Evolutionary conservation across 2,329 filamentous ascomycete genomes (phyloP), one percentile per base, ranked within the genome.

Genomic region (Venturiaceae sp.): DNA sequence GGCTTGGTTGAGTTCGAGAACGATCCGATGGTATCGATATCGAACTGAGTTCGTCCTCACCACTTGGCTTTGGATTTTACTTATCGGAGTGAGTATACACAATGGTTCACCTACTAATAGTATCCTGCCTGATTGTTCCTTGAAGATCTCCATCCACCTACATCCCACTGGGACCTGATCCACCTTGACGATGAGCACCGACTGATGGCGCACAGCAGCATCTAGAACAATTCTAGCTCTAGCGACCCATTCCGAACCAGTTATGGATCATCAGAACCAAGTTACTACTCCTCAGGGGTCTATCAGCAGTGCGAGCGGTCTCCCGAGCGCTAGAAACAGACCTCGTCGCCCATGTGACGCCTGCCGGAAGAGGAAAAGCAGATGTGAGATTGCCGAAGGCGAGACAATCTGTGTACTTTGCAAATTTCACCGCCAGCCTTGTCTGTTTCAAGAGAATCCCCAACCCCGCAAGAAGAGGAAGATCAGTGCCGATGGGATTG

Each of bases 371-470:
- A 80, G 84, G 62, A 83, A 85, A 66, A 80, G 81, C 63, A 81
- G 82, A 72, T 90, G 87, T 72, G 81, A 87, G 63, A 78, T 85
- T 68, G 81, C 85, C 62, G 85, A 88, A 65, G 84, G 83, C 62
- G 81, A 85, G 61, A 75, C 75, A 28, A 75, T 75, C 59, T 90
- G 87, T 69, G 76, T 85, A 61, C 77, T 85, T 58, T 90, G 87
- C 69, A 81, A 83, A 65, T 80, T 82, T 66, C 82, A 82, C 68
- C 80, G 80, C 56, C 79, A 85, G 66, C 82, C 85, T 60, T 90
- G 87, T 71, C 88, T 86, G 30, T 81, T 88, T 66, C 74, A 80
- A 46, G 81, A 82, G 57, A 86, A 84, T 68, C 86, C 86, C 64
- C 67, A 39, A 46, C 62, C 37, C 16, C 58, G 36, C 46, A 59